phyloP scores from a whole-genome alignment of 805 yeast species.

The Metschnikowia noctiluminum region DNA sequence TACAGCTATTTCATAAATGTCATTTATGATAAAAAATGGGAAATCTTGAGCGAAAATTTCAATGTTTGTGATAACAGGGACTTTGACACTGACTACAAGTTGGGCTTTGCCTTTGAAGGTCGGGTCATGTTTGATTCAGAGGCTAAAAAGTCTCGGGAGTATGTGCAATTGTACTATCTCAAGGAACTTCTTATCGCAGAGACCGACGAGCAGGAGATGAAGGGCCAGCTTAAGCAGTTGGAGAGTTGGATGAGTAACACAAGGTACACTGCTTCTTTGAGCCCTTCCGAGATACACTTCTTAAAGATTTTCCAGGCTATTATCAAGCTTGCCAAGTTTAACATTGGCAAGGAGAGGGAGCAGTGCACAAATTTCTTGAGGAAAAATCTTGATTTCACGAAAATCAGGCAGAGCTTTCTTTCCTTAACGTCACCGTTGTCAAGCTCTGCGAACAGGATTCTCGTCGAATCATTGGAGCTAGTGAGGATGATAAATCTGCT shows the following conservation, averaged over 20 bases:
- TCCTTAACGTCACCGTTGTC: slow-evolving; percentile 17
- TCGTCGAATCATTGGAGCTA: slow-evolving; percentile 14
- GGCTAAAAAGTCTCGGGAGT: slow-evolving; percentile 18
- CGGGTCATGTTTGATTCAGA: slow-evolving; percentile 16
- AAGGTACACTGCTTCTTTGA: slow-evolving; percentile 9
- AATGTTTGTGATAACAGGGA: slow-evolving; percentile 58
- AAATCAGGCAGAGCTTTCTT: slow-evolving; percentile 19
- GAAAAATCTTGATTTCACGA: slow-evolving; percentile 31
- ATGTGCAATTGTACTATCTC: slow-evolving; percentile 35
- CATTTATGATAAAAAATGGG: slow-evolving; percentile 15
- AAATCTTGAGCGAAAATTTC: slow-evolving; percentile 13
- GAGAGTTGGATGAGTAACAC: slow-evolving; percentile 24
- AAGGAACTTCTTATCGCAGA: slow-evolving; percentile 40
- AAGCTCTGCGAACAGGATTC: slow-evolving; percentile 9
- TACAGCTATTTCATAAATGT: slow-evolving; percentile 24
- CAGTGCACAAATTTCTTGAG: slow-evolving; percentile 27
- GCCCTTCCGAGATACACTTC: slow-evolving; percentile 26
- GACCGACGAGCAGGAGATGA: slow-evolving; percentile 24
- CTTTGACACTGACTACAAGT: slow-evolving; percentile 49
- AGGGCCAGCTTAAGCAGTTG: slow-evolving; percentile 22
- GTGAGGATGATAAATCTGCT: slow-evolving; percentile 12
- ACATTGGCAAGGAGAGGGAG: slow-evolving; percentile 21
- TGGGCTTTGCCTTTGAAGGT: slow-evolving; percentile 36
- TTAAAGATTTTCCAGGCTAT: slow-evolving; percentile 26
- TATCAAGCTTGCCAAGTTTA: slow-evolving; percentile 24